Conservation (phyloP, 441 rosid genomes). For the Eruca vesicaria region DNA sequence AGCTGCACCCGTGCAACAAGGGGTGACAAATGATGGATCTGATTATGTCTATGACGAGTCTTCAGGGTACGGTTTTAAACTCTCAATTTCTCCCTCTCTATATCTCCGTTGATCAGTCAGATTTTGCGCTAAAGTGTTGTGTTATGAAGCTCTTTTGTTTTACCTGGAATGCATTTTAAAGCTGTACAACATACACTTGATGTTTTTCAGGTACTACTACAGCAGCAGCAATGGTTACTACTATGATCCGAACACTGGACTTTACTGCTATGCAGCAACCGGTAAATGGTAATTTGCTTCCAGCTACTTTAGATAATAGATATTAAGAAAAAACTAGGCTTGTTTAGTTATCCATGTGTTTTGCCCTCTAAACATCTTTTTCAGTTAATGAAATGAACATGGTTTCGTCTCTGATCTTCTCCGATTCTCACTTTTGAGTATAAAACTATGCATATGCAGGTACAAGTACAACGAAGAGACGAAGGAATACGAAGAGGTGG, state of each 20-base stretch:
- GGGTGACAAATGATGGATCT: slow-evolving; percentile 35
- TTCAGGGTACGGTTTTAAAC: slow-evolving; percentile 62
- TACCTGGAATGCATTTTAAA: neutral
- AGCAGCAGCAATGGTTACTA: slow-evolving; percentile 89
- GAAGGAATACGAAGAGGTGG: slow-evolving; percentile 33
- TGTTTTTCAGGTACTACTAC: slow-evolving; percentile 74
- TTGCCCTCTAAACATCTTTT: neutral
- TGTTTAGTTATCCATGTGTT: neutral
- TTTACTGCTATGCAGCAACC: slow-evolving; percentile 79
- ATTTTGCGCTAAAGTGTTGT: slow-evolving; percentile 1
- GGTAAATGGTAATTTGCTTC: slow-evolving; percentile 69
- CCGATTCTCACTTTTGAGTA: neutral
- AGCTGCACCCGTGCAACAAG: slow-evolving; percentile 47
- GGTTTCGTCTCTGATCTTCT: neutral
- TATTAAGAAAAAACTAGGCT: no score
- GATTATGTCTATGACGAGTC: slow-evolving; percentile 87
- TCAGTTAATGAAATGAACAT: neutral
- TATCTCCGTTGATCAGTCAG: neutral
- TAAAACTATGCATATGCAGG: slow-evolving; percentile 14
- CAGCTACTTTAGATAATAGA: neutral
- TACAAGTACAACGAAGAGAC: slow-evolving; percentile 29
- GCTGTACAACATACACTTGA: slow-evolving; percentile 2
- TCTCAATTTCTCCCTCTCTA: neutral
- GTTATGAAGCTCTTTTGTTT: neutral
- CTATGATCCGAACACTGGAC: slow-evolving; percentile 77